Percentiles rank a stretch among this genome's conserved stretches.
These are phyloP conservation scores for Chalciporus pseudorubinellus DNA, from an alignment of 768 basidiomycete species.

Conservation along the genomic window DNA sequence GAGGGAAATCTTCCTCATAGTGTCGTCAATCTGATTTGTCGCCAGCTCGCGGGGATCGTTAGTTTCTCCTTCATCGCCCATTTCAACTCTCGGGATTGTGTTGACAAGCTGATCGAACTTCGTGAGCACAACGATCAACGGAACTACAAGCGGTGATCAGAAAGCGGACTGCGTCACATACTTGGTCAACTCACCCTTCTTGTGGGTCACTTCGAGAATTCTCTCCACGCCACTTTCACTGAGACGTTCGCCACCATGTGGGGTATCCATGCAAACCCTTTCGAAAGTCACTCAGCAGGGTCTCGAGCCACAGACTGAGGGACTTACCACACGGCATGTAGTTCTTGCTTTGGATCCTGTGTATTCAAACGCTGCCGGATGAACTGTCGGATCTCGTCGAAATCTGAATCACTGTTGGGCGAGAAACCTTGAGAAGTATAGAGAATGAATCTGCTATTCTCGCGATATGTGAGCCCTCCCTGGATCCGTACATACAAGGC, in stretches of 20 bases:
- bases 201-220: conserved; percentile 4
- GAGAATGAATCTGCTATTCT: conserved; percentile 4
- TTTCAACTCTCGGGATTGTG: neutral
- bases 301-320: neutral
- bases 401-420: conserved; percentile 9
- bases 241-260: conserved; percentile 6
- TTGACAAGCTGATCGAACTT: conserved; percentile 6
- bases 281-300: neutral
- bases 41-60: conserved; percentile 1
- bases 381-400: conserved; percentile 1
- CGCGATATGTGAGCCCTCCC: neutral
- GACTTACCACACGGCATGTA: conserved; percentile 8
- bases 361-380: neutral
- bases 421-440: conserved; percentile 2
- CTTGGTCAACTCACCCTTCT: neutral
- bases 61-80: neutral
- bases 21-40: neutral
- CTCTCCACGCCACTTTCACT: conserved; percentile 8
- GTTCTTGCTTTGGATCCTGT: neutral
- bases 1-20: neutral
- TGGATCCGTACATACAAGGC: neutral
- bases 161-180: neutral
- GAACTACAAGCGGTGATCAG: neutral
- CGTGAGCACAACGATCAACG: conserved; percentile 3
- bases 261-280: conserved; percentile 7